Evolutionary conservation across 2,329 filamentous ascomycete genomes (phyloP).

Genomic region (Monosporascus cannonballus): DNA sequence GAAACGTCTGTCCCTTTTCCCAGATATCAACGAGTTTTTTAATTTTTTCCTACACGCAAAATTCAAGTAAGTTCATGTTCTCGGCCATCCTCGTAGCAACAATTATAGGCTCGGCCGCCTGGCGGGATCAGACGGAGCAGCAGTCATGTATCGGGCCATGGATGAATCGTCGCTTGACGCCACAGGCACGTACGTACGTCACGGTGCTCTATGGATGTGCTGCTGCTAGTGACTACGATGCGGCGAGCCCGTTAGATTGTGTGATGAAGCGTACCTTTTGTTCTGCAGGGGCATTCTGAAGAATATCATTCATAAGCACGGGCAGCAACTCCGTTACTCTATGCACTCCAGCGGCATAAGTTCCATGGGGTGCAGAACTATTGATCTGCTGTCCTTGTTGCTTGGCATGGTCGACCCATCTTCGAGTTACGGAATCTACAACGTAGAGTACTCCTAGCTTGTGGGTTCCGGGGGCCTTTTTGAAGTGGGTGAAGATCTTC

Average conservation of each 20-base stretch:
- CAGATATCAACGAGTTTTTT: slow-evolving; percentile 94
- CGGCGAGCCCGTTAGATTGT: slow-evolving; percentile 23
- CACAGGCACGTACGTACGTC: slow-evolving; percentile 1
- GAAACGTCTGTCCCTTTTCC: slow-evolving; percentile 93
- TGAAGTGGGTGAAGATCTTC: slow-evolving; percentile 96
- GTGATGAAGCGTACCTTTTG: slow-evolving; percentile 79
- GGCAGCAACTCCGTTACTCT: slow-evolving; percentile 94
- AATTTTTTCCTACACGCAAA: slow-evolving; percentile 79
- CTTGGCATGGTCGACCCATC: slow-evolving; percentile 96
- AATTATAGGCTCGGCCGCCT: slow-evolving; percentile 8
- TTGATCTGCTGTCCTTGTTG: slow-evolving; percentile 75
- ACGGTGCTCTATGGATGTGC: slow-evolving; percentile 10
- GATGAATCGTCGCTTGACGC: neutral
- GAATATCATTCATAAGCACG: slow-evolving; percentile 90
- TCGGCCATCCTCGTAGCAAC: slow-evolving; percentile 17
- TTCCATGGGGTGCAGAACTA: slow-evolving; percentile 79
- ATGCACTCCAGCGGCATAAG: slow-evolving; percentile 90
- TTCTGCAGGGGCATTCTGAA: slow-evolving; percentile 79
- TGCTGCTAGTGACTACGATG: slow-evolving; percentile 24
- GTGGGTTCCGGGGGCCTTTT: slow-evolving; percentile 88
- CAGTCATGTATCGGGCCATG: neutral
- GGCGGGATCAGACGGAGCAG: slow-evolving; percentile 1
- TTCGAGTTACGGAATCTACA: slow-evolving; percentile 98
- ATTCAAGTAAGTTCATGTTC: slow-evolving; percentile 36
- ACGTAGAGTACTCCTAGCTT: slow-evolving; percentile 99